Conservation (phyloP, 2,329 filamentous ascomycete genomes). For the Beauveria sp. region DNA sequence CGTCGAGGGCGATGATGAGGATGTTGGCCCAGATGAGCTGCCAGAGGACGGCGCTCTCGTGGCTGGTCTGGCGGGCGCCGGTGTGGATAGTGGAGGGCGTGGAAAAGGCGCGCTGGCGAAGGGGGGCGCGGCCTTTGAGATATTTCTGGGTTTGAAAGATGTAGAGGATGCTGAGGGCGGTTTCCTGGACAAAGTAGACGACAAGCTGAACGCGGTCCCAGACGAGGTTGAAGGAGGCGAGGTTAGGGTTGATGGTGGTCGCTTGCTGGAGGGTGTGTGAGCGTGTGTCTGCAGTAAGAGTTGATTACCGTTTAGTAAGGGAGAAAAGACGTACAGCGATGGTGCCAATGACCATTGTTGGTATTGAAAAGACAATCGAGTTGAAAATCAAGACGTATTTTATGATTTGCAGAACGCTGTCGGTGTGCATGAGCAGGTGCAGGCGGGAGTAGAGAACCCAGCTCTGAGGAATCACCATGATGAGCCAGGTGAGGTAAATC, state of each 20-base stretch:
- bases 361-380: conserved; percentile 43
- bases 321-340: conserved; percentile 32
- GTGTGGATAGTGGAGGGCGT: conserved; percentile 36
- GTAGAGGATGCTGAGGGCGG: conserved; percentile 42
- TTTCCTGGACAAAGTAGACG: conserved; percentile 45
- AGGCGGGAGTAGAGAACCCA: conserved; percentile 54
- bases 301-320: no score
- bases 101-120: conserved; percentile 24
- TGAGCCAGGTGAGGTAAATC: conserved; percentile 19
- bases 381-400: conserved; percentile 49
- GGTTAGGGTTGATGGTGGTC: conserved; percentile 17
- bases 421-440: conserved; percentile 46
- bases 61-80: conserved; percentile 20
- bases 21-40: conserved; percentile 39
- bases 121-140: conserved; percentile 10
- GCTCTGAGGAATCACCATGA: conserved; percentile 51
- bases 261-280: conserved; percentile 20
- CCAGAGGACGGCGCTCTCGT: conserved; percentile 16
- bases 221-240: conserved; percentile 25
- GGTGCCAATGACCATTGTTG: conserved; percentile 45
- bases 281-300: background rate
- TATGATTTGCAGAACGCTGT: conserved; percentile 37
- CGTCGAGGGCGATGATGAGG: conserved; percentile 37
- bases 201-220: conserved; percentile 46
- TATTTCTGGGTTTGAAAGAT: conserved; percentile 24